A percentile compares a stretch with the other conserved stretches of the same genome.
Evolutionary conservation across 2,329 filamentous ascomycete genomes (phyloP).

Genomic region (Ramularia endophylla): DNA sequence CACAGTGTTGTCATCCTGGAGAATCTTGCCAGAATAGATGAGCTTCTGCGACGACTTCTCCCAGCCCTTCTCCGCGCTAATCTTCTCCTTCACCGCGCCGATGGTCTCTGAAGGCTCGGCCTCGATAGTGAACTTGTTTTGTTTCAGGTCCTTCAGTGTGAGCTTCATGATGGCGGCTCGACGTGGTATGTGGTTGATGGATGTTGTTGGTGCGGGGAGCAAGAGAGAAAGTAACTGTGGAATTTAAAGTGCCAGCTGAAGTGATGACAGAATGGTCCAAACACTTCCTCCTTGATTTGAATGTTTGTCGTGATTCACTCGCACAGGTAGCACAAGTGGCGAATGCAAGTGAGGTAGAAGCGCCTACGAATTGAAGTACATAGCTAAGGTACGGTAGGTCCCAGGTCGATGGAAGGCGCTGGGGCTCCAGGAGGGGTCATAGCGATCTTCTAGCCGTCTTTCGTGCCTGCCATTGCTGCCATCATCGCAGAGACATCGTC

Average conservation of each 20-base stretch:
- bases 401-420: too few relatives aligned
- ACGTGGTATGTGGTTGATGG: neutral
- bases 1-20: conserved; percentile 96
- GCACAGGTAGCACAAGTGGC: too few relatives aligned
- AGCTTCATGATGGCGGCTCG: conserved; percentile 52
- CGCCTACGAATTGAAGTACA: too few relatives aligned
- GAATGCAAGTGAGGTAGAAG: too few relatives aligned
- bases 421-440: neutral
- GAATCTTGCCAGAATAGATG: conserved; percentile 98
- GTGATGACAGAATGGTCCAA: too few relatives aligned
- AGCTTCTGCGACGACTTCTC: conserved; percentile 86
- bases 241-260: conserved; percentile 3
- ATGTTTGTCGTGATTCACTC: too few relatives aligned
- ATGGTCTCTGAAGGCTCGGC: conserved; percentile 89
- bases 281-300: too few relatives aligned
- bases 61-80: conserved; percentile 89
- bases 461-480: too few relatives aligned
- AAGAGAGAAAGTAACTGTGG: conserved; percentile 5
- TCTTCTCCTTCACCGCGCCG: conserved; percentile 85
- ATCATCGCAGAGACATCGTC: too few relatives aligned
- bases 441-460: neutral
- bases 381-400: too few relatives aligned
- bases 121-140: conserved; percentile 96
- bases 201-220: neutral
- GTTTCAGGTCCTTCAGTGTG: conserved; percentile 87